phyloP scores from a whole-genome alignment of 371 early-diverging fungal species.

The Mortierella sp. region DNA sequence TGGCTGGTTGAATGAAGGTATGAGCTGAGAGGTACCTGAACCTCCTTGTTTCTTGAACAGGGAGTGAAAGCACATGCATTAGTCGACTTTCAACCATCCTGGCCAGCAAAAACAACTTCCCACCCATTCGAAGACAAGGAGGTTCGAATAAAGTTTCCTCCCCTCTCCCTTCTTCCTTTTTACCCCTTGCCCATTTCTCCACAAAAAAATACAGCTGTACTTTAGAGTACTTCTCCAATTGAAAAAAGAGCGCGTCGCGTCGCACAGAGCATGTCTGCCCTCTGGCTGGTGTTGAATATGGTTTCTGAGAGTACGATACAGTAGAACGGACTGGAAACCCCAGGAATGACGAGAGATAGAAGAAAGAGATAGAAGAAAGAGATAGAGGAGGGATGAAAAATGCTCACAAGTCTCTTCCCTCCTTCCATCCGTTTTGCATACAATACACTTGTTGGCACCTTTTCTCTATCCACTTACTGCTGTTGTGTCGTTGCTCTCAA shows the following conservation, averaged over 20 bases:
- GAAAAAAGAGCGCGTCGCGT: conserved; percentile 12
- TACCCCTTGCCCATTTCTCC: not conserved
- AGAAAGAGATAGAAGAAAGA: not conserved
- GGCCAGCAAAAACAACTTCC: not conserved
- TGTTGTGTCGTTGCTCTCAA: too few species aligned
- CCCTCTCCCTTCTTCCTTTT: not conserved
- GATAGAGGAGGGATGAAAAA: too few species aligned
- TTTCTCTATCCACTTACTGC: too few species aligned
- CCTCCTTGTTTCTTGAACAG: not conserved
- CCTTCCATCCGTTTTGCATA: too few species aligned
- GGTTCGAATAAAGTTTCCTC: not conserved
- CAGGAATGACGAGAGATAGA: not conserved
- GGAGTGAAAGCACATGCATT: not conserved
- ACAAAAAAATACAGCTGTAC: not conserved
- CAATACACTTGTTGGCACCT: too few species aligned
- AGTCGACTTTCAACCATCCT: not conserved
- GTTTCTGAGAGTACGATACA: not conserved
- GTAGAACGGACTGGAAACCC: conserved; percentile 1
- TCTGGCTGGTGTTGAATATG: not conserved
- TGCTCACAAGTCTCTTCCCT: too few species aligned
- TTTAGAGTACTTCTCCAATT: not conserved
- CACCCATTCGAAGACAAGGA: not conserved
- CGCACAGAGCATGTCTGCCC: conserved; percentile 19
- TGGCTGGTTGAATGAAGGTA: not conserved
- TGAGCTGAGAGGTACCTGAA: not conserved